These are phyloP conservation scores for Gillenia trifoliata DNA, from an alignment of 306 rosid species.

Conservation along the genomic window DNA sequence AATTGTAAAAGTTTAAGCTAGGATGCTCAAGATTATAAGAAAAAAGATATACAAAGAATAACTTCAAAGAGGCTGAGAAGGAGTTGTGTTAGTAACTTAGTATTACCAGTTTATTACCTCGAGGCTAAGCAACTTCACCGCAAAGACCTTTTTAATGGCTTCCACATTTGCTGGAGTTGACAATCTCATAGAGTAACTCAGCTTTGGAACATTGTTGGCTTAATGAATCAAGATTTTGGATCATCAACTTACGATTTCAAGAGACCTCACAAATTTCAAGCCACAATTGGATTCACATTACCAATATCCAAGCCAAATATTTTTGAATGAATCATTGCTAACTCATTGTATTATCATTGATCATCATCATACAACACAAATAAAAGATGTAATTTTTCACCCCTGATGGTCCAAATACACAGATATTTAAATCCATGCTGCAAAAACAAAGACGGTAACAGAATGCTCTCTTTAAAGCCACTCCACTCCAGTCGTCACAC, in stretches of 20 bases:
- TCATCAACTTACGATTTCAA: neutral
- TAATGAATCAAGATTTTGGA: conserved; percentile 13
- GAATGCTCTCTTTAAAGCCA: neutral
- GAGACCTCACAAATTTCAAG: neutral
- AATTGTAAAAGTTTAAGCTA: neutral
- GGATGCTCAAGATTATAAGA: neutral
- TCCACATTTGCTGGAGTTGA: conserved; percentile 17
- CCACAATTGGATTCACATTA: neutral
- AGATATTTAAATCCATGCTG: neutral
- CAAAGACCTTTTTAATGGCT: conserved; percentile 20
- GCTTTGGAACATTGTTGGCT: conserved; percentile 10
- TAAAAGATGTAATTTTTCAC: neutral
- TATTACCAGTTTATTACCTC: conserved; percentile 16
- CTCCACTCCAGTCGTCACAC: neutral
- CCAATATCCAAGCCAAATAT: neutral
- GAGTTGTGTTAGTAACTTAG: neutral
- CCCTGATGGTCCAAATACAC: neutral
- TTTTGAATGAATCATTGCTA: neutral
- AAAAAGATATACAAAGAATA: neutral
- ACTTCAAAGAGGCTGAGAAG: neutral
- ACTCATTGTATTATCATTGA: neutral
- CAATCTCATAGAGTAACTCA: conserved; percentile 15
- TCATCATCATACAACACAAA: neutral
- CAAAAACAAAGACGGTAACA: neutral
- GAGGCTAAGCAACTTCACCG: conserved; percentile 22